These are phyloP conservation scores for Daphne laureola DNA, from an alignment of 441 rosid species.

Conservation along the genomic window DNA sequence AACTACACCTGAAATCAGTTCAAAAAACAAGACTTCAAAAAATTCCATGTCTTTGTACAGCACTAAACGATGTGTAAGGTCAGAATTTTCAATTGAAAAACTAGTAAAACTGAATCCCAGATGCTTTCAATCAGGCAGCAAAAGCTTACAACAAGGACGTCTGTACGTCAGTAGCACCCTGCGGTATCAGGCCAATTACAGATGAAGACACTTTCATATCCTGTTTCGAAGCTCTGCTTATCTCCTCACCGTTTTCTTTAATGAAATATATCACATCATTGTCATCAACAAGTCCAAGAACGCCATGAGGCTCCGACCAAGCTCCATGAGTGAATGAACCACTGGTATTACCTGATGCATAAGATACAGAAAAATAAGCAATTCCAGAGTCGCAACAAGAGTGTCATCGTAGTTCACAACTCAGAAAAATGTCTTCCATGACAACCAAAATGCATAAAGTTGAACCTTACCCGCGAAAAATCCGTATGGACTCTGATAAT, in stretches of 20 bases:
- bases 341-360: conserved; percentile 40
- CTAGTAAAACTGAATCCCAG: conserved; percentile 5
- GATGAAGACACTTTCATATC: conserved; percentile 59
- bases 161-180: conserved; percentile 32
- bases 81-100: not conserved
- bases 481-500: conserved; percentile 66
- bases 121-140: conserved; percentile 4
- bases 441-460: conserved; percentile 8
- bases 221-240: conserved; percentile 49
- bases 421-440: not conserved
- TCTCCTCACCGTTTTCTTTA: conserved; percentile 81
- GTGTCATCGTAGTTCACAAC: not conserved
- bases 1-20: conserved; percentile 56
- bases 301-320: conserved; percentile 84
- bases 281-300: conserved; percentile 77
- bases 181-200: conserved; percentile 56
- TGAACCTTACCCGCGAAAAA: conserved; percentile 47
- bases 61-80: conserved; percentile 9
- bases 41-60: conserved; percentile 12
- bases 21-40: conserved; percentile 15
- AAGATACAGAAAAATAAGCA: conserved; percentile 23
- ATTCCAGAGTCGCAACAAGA: conserved; percentile 12
- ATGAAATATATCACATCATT: conserved; percentile 59
- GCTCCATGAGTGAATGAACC: conserved; percentile 59
- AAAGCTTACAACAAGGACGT: conserved; percentile 65